phyloP scores from a whole-genome alignment of 2,329 filamentous ascomycete genomes.

The Claviceps sorghi region DNA sequence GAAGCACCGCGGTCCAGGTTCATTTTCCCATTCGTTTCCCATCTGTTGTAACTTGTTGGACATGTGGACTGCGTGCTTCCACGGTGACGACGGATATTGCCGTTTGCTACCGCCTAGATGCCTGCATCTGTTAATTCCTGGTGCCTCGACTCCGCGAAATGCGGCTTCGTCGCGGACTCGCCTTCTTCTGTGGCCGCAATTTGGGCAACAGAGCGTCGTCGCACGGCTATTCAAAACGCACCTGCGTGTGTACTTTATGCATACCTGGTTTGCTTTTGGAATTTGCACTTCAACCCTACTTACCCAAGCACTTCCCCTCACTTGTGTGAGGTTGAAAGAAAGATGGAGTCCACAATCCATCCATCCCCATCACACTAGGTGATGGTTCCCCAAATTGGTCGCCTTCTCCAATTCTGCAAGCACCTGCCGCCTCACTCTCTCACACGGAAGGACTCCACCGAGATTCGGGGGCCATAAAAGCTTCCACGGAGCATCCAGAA shows the following conservation, averaged over 20 bases:
- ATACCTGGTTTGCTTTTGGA: neutral
- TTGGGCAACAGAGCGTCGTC: too few relatives aligned
- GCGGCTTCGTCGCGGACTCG: neutral
- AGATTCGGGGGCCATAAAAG: slow-evolving; percentile 9
- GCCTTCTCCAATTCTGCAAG: slow-evolving; percentile 8
- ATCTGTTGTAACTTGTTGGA: too few relatives aligned
- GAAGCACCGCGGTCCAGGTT: too few relatives aligned
- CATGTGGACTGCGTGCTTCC: too few relatives aligned
- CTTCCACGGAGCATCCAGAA: slow-evolving; percentile 12
- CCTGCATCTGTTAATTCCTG: too few relatives aligned
- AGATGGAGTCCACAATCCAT: neutral
- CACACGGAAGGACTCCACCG: slow-evolving; percentile 10
- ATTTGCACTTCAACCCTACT: neutral
- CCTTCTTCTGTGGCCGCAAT: too few relatives aligned
- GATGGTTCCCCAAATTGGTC: neutral
- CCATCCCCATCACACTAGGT: neutral
- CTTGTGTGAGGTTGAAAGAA: neutral
- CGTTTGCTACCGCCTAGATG: too few relatives aligned
- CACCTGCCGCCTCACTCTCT: slow-evolving; percentile 1
- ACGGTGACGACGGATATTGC: too few relatives aligned
- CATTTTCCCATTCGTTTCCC: too few relatives aligned
- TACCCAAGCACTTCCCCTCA: neutral
- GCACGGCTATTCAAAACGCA: too few relatives aligned
- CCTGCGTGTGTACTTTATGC: too few relatives aligned
- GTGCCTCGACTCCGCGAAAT: too few relatives aligned